Base-by-base conservation (phyloP, 2,329 filamentous ascomycete genomes). In the Sphaerulina populicola region DNA sequence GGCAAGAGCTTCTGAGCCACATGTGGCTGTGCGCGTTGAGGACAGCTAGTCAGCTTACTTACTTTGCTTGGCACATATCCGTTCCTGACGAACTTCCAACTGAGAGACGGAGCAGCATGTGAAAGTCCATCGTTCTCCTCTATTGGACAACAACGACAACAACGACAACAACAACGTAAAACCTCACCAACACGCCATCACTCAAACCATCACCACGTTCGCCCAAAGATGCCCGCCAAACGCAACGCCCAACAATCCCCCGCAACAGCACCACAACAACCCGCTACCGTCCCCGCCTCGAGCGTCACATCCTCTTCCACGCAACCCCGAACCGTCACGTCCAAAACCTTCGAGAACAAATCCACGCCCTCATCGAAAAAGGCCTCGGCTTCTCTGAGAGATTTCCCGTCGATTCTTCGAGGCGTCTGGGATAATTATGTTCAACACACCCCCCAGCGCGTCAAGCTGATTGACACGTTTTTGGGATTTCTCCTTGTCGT, bases 381-480 rank as follows among this genome's bases (percentile, higher is more conserved):
- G 21, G 37, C 55, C 5, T 41, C 51, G 27, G 51, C 40, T 37
- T 63, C 61, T 54, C 48, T 62, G 11, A 60, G 67, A 56, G 67
- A 71, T 51, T 66, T 71, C 38, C 69, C 72, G 64, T 75, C 83
- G 63, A 86, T 94, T 58, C 73, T 83, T 39, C 62, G 76, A 50
- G 82, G 82, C 65, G 77, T 96, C 60, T 85, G 83, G 78, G 74
- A 82, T 62, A 82, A 88, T 70, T 98, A 98, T 71, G 69, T 83
- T 49, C 74, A 84, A 60, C 78, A 82, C 61, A 98, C 93, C 40
- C 83, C 91, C 42, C 90, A 95, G 77, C 82, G 91, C 57, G 91
- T 85, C 43, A 93, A 94, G 78, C 79, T 98, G 55, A 79, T 97
- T 56, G 93, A 98, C 69, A 79, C 80, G 33, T 98, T 98, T 70